Evolutionary conservation across 2,329 filamentous ascomycete species (phyloP).

Genomic region (Fusarium nurragi): DNA sequence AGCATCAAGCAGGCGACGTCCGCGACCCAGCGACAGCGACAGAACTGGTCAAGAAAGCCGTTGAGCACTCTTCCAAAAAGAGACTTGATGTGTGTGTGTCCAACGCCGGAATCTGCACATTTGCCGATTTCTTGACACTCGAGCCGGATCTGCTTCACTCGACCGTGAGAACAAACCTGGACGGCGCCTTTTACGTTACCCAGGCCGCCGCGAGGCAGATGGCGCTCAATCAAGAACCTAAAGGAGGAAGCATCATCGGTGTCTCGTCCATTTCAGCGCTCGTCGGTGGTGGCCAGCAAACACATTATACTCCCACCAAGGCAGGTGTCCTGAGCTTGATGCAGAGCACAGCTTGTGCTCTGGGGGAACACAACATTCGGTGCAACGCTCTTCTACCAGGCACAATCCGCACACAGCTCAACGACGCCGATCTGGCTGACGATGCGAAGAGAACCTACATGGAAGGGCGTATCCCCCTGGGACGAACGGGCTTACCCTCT

Average conservation of each 20-base stretch:
- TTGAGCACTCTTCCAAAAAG: constrained; percentile 59
- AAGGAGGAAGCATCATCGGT: constrained; percentile 82
- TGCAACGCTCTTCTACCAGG: constrained; percentile 88
- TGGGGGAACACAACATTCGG: constrained; percentile 78
- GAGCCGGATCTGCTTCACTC: constrained; percentile 73
- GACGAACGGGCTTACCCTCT: constrained; percentile 73
- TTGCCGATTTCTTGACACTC: constrained; percentile 84
- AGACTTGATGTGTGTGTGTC: constrained; percentile 82
- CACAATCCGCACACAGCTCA: constrained; percentile 84
- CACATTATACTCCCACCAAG: constrained; percentile 90
- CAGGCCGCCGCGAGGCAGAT: constrained; percentile 89
- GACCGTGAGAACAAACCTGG: constrained; percentile 83
- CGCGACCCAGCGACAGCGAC: constrained; percentile 76
- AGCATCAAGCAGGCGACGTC: constrained; percentile 80
- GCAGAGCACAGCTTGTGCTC: constrained; percentile 82
- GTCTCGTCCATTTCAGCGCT: constrained; percentile 78
- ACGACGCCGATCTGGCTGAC: constrained; percentile 82
- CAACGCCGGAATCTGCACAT: constrained; percentile 89
- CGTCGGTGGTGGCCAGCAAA: constrained; percentile 80
- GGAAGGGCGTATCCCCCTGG: constrained; percentile 83
- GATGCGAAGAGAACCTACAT: constrained; percentile 84
- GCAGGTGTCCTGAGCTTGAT: constrained; percentile 83
- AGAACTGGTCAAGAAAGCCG: constrained; percentile 72
- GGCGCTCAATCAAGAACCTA: constrained; percentile 67
- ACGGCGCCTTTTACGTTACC: constrained; percentile 86